Conservation (phyloP, 1,139 yeast genomes). For the Debaryomycetaceae sp. region DNA sequence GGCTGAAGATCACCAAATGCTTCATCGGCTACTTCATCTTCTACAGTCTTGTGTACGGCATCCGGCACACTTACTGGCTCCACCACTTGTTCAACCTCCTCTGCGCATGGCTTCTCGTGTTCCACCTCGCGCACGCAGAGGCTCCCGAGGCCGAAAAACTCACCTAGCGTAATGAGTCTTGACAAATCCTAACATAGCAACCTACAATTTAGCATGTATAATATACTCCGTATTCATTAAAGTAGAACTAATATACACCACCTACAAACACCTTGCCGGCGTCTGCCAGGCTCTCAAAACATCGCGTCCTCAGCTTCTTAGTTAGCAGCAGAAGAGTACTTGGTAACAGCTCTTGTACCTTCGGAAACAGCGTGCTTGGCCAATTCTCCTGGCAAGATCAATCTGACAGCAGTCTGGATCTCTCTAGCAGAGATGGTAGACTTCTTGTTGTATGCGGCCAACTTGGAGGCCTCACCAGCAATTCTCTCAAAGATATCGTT, state of each 20-base stretch:
- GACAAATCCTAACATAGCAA: neutral
- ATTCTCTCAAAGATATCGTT: slow-evolving; percentile 94
- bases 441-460: slow-evolving; percentile 99
- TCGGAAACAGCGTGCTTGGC: slow-evolving; percentile 99
- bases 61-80: slow-evolving; percentile 66
- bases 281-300: neutral
- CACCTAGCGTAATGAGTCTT: neutral
- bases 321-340: slow-evolving; percentile 86
- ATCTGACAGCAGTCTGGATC: slow-evolving; percentile 98
- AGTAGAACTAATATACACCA: slow-evolving; percentile 17
- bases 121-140: slow-evolving; percentile 4
- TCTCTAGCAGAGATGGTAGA: slow-evolving; percentile 99
- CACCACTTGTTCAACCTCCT: slow-evolving; percentile 62
- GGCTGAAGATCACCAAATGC: slow-evolving; percentile 4
- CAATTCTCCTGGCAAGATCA: slow-evolving; percentile 98
- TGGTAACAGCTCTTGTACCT: slow-evolving; percentile 99
- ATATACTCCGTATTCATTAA: slow-evolving; percentile 11
- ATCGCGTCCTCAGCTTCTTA: slow-evolving; percentile 15
- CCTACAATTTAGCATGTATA: neutral
- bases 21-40: slow-evolving; percentile 43
- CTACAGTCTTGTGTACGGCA: slow-evolving; percentile 61
- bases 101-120: slow-evolving; percentile 40
- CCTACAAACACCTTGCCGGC: slow-evolving; percentile 9
- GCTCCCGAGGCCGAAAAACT: neutral
- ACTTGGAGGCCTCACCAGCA: slow-evolving; percentile 97